Conservation (phyloP, 164 flowering plant genomes). For the Hamamelis virginiana region DNA sequence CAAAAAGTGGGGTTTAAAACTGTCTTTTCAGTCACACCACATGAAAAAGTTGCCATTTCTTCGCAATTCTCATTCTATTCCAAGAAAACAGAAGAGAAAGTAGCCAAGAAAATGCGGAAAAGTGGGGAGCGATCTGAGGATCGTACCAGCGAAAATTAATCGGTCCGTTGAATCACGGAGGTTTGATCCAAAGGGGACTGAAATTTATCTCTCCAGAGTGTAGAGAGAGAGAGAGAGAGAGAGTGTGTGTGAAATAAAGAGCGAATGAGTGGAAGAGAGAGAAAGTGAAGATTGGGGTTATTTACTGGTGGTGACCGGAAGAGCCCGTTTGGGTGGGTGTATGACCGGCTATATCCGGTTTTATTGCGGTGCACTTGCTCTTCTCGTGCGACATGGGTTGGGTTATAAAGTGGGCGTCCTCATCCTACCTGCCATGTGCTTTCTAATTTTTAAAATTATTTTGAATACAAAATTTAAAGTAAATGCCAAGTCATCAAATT, state of each 20-base stretch:
- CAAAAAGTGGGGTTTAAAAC: conserved; percentile 16
- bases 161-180: background rate
- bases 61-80: conserved; percentile 16
- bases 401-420: too few species aligned
- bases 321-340: too few species aligned
- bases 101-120: conserved; percentile 12
- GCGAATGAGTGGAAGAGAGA: conserved; percentile 22
- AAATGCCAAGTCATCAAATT: too few species aligned
- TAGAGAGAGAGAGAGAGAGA: conserved; percentile 11
- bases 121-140: background rate
- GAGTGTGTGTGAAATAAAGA: too few species aligned
- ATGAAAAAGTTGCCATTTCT: conserved; percentile 30
- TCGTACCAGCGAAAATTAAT: background rate
- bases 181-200: conserved; percentile 6
- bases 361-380: too few species aligned
- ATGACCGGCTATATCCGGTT: too few species aligned
- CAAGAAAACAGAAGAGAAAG: conserved; percentile 16
- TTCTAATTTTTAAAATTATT: too few species aligned
- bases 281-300: background rate
- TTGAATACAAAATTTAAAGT: too few species aligned
- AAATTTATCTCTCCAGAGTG: background rate
- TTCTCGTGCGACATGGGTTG: too few species aligned
- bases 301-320: too few species aligned
- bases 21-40: conserved; percentile 11
- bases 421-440: too few species aligned